Percentiles rank a stretch among this genome's conserved stretches.
Evolutionary conservation across 345 rosid genomes (phyloP).

Genomic region (Corymbia maculata): DNA sequence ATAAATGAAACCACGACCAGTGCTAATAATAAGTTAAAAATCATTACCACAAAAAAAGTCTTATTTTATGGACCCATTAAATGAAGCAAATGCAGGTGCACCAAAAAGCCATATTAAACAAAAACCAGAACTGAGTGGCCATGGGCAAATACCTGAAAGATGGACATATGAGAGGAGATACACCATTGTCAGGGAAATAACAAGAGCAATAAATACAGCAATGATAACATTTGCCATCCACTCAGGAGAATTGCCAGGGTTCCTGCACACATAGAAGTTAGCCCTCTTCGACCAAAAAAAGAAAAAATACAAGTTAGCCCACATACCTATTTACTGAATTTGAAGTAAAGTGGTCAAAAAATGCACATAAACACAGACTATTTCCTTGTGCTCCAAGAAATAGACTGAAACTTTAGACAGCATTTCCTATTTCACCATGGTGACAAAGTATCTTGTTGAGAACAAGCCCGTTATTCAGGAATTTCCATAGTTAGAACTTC

Average conservation of each 20-base stretch:
- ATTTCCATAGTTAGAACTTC: not conserved
- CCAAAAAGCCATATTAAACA: not conserved
- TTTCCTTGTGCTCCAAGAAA: not conserved
- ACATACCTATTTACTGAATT: not conserved
- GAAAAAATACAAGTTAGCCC: not conserved
- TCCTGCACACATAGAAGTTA: conserved; percentile 30
- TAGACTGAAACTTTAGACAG: not conserved
- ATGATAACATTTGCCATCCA: conserved; percentile 64
- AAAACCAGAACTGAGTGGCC: conserved; percentile 1
- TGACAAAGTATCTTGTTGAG: not conserved
- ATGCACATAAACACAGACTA: not conserved
- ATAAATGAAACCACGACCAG: not conserved
- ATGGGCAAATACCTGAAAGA: conserved; percentile 52
- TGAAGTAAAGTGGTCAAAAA: not conserved
- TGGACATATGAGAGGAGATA: conserved; percentile 85
- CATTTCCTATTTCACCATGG: not conserved
- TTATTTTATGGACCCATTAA: not conserved
- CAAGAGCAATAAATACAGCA: conserved; percentile 48
- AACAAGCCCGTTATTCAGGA: not conserved
- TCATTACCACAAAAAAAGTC: not conserved
- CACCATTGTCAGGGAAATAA: conserved; percentile 60
- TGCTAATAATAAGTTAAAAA: not conserved
- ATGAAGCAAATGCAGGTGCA: not conserved
- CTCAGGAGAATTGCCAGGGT: conserved; percentile 79
- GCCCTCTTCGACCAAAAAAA: not conserved